Percentiles rank a stretch among this genome's conserved stretches.
phyloP scores from a whole-genome alignment of 805 yeast genomes.

The Candida qinlingensis region DNA sequence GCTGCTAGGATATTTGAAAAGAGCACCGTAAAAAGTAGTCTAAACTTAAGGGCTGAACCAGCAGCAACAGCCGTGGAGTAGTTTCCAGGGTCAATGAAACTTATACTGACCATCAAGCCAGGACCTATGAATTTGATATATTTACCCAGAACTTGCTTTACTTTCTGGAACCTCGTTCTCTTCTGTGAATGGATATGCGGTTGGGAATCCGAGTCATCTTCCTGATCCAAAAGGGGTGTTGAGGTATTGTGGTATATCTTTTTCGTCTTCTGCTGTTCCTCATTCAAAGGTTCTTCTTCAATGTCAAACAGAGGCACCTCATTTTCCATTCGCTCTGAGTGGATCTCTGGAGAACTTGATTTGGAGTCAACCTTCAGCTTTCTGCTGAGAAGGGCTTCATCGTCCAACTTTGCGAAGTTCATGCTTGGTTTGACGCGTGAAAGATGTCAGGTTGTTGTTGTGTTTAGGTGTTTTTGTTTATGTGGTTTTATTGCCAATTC shows the following conservation, averaged over 20 bases:
- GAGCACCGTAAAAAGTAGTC: slow-evolving; percentile 70
- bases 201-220: neutral
- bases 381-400: slow-evolving; percentile 4
- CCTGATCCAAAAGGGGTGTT: neutral
- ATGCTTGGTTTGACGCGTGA: neutral
- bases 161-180: slow-evolving; percentile 8
- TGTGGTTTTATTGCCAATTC: neutral
- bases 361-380: neutral
- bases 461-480: neutral
- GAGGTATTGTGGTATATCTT: neutral
- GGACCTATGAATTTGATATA: slow-evolving; percentile 81
- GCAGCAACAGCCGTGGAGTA: slow-evolving; percentile 93
- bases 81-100: slow-evolving; percentile 98
- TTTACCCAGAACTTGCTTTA: slow-evolving; percentile 2
- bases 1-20: slow-evolving; percentile 84
- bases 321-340: neutral
- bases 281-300: neutral
- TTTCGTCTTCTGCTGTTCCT: neutral
- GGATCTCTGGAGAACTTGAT: neutral
- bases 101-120: slow-evolving; percentile 90
- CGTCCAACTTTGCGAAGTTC: slow-evolving; percentile 20
- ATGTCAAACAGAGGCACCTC: neutral
- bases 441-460: neutral
- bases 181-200: neutral
- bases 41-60: slow-evolving; percentile 81